A percentile compares a stretch with the other conserved stretches of the same genome.
Evolutionary conservation across 225 moss, liverwort and hornwort genomes (phyloP).

Genomic region (Ulota crispa): DNA sequence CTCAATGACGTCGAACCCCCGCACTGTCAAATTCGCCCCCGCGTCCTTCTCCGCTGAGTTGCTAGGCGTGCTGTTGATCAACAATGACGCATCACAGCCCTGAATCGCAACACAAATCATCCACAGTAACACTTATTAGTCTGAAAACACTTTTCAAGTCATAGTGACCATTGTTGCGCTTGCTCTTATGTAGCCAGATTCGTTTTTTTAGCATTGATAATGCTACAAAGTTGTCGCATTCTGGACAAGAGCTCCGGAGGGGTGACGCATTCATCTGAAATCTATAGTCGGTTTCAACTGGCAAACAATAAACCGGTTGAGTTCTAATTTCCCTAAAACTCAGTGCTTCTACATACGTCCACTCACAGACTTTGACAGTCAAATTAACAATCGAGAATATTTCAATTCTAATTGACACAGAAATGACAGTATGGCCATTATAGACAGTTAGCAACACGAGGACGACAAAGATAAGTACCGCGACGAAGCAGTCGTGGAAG

Average conservation of each 20-base stretch:
- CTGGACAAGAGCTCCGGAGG: not conserved
- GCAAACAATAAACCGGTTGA: not conserved
- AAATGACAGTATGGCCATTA: not conserved
- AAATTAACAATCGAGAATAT: too few species aligned
- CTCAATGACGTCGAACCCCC: slow-evolving; percentile 37
- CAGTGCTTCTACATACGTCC: not conserved
- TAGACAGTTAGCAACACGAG: not conserved
- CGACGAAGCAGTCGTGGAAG: slow-evolving; percentile 43
- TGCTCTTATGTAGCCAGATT: not conserved
- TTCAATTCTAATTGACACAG: too few species aligned
- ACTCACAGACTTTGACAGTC: not conserved
- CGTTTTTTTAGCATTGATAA: not conserved
- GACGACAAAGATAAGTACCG: not conserved
- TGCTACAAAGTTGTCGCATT: not conserved
- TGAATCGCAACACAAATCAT: not conserved
- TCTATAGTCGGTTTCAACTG: not conserved
- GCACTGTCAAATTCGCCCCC: slow-evolving; percentile 43
- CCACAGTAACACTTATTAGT: not conserved
- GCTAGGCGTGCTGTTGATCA: slow-evolving; percentile 29
- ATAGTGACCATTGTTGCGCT: not conserved
- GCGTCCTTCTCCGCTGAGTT: slow-evolving; percentile 53
- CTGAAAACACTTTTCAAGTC: not conserved
- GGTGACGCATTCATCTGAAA: not conserved
- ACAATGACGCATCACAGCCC: slow-evolving; percentile 55
- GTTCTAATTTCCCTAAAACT: not conserved